Evolutionary conservation across 2,329 filamentous ascomycete species (phyloP), one percentile per base, ranked within the genome.

Genomic region (Beauveria australis): DNA sequence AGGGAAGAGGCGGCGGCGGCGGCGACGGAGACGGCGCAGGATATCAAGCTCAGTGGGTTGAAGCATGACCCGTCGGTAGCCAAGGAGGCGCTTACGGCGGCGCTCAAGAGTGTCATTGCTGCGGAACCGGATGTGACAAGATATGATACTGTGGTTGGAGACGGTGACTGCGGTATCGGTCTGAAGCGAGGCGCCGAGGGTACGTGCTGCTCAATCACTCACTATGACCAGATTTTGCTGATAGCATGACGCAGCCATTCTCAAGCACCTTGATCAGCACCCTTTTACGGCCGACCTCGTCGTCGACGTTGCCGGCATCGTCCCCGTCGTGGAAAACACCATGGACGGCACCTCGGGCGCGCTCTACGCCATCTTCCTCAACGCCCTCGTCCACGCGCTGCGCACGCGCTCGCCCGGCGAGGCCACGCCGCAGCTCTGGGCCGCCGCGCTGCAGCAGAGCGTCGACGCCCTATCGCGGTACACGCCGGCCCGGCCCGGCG

Each of bases 81-180:
- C 12, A 81, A 78, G 62, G 72, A 77, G 28, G 78, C 79, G 5
- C 75, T 92, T 46, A 79, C 73, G 22, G 76, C 74, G 18, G 89
- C 79, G 0, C 76, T 91, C 18, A 75, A 88, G 53, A 78, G 77
- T 41, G 76, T 92, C 16, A 81, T 91, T 63, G 79, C 77, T 0
- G 87, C 80, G 1, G 89, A 92, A 71, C 85, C 88, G 1, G 86
- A 89, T 55, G 80, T 91, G 55, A 91, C 89, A 0, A 81, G 77
- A 54, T 91, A 85, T 67, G 89, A 91, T 69, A 95, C 91, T 0
- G 84, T 94, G 14, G 91, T 96, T 26, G 92, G 92, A 47, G 92
- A 96, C 70, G 92, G 92, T 52, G 92, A 96, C 74, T 96, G 92
- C 69, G 92, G 92, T 10, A 89, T 91, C 61, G 91, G 91, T 5